phyloP scores from a whole-genome alignment of 1,284 basidiomycete genomes.

The Fomitopsis schrenkii region DNA sequence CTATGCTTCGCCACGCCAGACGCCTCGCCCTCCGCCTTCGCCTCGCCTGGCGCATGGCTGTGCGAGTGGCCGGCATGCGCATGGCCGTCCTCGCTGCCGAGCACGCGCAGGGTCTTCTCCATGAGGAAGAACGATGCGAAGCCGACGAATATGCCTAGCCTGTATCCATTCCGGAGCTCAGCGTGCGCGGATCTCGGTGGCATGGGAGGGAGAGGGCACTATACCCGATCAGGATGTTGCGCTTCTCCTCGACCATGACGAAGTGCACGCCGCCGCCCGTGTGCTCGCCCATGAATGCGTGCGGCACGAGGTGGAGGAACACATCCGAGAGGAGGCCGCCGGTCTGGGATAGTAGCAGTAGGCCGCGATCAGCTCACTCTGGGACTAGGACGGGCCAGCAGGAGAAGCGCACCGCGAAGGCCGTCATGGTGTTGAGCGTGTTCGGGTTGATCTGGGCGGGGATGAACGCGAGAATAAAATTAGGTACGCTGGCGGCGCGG shows the following conservation, averaged over 20 bases:
- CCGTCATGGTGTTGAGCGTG: constrained; percentile 88
- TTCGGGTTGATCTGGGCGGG: constrained; percentile 79
- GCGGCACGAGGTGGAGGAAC: constrained; percentile 85
- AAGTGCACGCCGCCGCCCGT: constrained; percentile 65
- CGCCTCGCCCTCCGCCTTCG: constrained; percentile 20
- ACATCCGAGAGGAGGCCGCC: constrained; percentile 88
- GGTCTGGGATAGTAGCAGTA: constrained; percentile 45
- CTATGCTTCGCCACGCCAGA: constrained; percentile 31
- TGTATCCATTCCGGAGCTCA: constrained; percentile 22
- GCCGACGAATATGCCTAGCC: constrained; percentile 78
- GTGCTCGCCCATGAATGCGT: constrained; percentile 86
- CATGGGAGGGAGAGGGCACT: constrained; percentile 11
- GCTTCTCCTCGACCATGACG: constrained; percentile 82
- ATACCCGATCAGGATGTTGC: constrained; percentile 85
- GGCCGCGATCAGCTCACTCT: background rate
- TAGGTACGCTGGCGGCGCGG: constrained; percentile 61
- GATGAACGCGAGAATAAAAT: constrained; percentile 89
- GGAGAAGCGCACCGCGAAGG: constrained; percentile 57
- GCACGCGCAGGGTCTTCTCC: constrained; percentile 84
- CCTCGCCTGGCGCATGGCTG: constrained; percentile 6
- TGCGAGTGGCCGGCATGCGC: constrained; percentile 1
- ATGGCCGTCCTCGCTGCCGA: constrained; percentile 54
- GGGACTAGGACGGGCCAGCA: constrained; percentile 2
- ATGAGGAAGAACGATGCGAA: constrained; percentile 88
- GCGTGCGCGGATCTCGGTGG: background rate